A percentile compares a stretch with the other conserved stretches of the same genome.
phyloP scores from a whole-genome alignment of 768 basidiomycete species.

The Psilocybe cubensis region DNA sequence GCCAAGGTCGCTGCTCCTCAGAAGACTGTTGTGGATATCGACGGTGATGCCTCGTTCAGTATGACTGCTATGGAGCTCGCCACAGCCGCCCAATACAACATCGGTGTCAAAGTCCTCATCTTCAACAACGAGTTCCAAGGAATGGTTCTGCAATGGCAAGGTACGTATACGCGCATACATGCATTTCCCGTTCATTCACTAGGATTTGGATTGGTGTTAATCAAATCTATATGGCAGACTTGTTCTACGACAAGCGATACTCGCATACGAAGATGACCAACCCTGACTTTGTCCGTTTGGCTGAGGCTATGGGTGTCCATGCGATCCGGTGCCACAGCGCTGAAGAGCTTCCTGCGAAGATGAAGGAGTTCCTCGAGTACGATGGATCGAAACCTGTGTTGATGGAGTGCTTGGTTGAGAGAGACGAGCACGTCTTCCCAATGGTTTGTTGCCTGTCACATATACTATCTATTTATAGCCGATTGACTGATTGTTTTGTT shows the following conservation, averaged over 20 bases:
- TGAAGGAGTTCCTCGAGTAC: constrained; percentile 99
- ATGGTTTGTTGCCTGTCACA: constrained; percentile 65
- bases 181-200: constrained; percentile 40
- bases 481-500: constrained; percentile 12
- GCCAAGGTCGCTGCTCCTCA: constrained; percentile 95
- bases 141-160: constrained; percentile 99
- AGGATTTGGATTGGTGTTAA: no score
- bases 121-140: constrained; percentile 99
- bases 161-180: constrained; percentile 42
- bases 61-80: constrained; percentile 99
- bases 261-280: constrained; percentile 96
- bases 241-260: constrained; percentile 97
- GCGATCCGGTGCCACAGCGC: constrained; percentile 75
- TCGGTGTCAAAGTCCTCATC: constrained; percentile 93
- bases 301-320: constrained; percentile 90
- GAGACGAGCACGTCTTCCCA: constrained; percentile 87
- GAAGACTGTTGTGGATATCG: constrained; percentile 94
- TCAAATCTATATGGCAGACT: no score
- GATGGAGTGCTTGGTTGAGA: constrained; percentile 88
- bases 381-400: constrained; percentile 85
- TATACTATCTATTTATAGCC: constrained; percentile 7
- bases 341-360: constrained; percentile 87
- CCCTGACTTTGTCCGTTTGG: constrained; percentile 92
- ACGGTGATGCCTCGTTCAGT: constrained; percentile 97
- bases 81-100: constrained; percentile 88